Conservation (phyloP, 2,329 filamentous ascomycete genomes). For the Aspergillus caelatus region DNA sequence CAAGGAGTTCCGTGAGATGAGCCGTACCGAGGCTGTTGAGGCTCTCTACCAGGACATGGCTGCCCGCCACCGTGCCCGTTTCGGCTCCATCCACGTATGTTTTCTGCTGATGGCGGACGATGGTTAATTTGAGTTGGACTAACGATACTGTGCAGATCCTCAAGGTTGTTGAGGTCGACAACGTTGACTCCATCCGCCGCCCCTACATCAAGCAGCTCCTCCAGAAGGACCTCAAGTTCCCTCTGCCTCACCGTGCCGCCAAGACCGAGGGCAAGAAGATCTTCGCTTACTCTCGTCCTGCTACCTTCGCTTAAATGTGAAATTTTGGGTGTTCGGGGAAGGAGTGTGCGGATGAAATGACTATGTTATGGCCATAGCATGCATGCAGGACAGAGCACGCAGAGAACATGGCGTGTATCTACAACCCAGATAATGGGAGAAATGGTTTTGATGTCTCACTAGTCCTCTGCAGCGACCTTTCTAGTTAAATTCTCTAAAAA, state of each 20-base stretch:
- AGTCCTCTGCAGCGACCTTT: slow-evolving; percentile 45
- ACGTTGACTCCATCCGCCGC: slow-evolving; percentile 91
- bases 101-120: slow-evolving; percentile 2
- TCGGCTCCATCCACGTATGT: slow-evolving; percentile 97
- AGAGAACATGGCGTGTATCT: slow-evolving; percentile 39
- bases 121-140: background rate
- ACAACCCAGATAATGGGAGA: slow-evolving; percentile 36
- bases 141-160: slow-evolving; percentile 69
- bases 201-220: slow-evolving; percentile 99
- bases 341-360: slow-evolving; percentile 46
- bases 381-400: slow-evolving; percentile 42
- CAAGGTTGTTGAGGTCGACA: slow-evolving; percentile 96
- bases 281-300: slow-evolving; percentile 89
- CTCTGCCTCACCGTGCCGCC: slow-evolving; percentile 92
- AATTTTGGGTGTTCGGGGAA: slow-evolving; percentile 36
- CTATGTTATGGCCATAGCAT: slow-evolving; percentile 47
- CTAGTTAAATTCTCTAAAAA: slow-evolving; percentile 45
- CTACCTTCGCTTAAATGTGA: slow-evolving; percentile 89
- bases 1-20: slow-evolving; percentile 99
- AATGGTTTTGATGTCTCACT: slow-evolving; percentile 44
- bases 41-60: slow-evolving; percentile 99
- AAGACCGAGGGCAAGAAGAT: slow-evolving; percentile 84
- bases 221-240: slow-evolving; percentile 94
- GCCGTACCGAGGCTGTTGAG: slow-evolving; percentile 91
- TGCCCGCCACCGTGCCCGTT: slow-evolving; percentile 95